Conservation (phyloP, 768 basidiomycete species). For the Tylopilus subfusipes region DNA sequence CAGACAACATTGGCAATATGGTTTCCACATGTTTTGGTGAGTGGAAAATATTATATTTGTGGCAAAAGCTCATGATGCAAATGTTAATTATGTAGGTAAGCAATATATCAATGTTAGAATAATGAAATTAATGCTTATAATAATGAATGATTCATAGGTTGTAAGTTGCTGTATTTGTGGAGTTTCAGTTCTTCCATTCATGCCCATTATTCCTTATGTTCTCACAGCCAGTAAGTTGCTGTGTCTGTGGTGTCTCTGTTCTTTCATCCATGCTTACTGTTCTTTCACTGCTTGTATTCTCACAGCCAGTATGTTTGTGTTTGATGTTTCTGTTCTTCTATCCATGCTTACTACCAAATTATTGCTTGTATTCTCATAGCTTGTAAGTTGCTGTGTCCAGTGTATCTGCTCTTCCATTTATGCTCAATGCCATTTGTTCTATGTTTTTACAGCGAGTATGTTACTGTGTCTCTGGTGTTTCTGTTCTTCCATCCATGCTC, state of each 20-base stretch:
- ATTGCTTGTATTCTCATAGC: not conserved
- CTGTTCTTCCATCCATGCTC: no score
- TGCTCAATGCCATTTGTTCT: not conserved
- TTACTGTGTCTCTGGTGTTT: no score
- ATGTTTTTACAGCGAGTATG: not conserved
- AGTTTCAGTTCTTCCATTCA: not conserved
- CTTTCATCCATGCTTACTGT: no score
- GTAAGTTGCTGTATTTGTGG: no score
- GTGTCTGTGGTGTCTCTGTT: no score
- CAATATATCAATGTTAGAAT: not conserved
- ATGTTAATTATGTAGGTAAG: not conserved
- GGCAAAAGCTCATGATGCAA: not conserved
- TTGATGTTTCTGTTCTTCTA: no score
- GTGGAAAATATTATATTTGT: no score
- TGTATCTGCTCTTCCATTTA: not conserved
- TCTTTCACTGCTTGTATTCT: not conserved
- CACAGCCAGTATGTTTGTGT: not conserved
- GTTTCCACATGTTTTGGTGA: not conserved
- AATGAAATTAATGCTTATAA: not conserved
- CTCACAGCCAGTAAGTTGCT: no score
- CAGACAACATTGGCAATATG: not conserved
- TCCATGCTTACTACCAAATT: not conserved
- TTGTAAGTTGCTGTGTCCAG: not conserved
- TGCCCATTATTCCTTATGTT: no score
- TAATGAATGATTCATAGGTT: not conserved